Base-by-base conservation (phyloP, 805 yeast species). In the Saturnispora kantuleensis region DNA sequence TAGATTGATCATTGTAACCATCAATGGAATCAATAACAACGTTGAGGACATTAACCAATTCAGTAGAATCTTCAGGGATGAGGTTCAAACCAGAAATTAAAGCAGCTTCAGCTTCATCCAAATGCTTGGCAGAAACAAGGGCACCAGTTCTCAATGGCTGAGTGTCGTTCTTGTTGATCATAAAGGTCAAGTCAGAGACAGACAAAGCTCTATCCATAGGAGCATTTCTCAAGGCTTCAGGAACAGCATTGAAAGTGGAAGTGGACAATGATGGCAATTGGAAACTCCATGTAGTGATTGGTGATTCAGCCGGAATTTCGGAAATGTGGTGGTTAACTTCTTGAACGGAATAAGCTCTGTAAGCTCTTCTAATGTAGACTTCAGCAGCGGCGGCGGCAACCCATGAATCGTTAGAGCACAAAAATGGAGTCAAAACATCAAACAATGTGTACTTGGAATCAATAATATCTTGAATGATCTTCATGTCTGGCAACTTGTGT, bases 351-450 rank as follows among this genome's bases (percentile, higher is more conserved):
- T 94, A 93, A 33, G 97, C 97, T 59, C 97, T 80, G 71, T 89
- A 93, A 38, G 97, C 95, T 64, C 98, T 83, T 64, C 97, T 83
- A 48, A 89, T 81, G 65, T 93, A 93, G 47, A 93, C 95, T 67
- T 93, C 97, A 38, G 95, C 87, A 32, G 98, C 97, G 32, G 98
- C 97, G 52, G 90, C 77, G 3, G 90, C 84, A 49, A 93, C 90
- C 73, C 86, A 85, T 39, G 83, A 84, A 58, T 94, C 97, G 10
- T 74, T 58, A 55, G 86, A 84, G 45, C 75, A 77, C 67, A 93
- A 77, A 68, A 93, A 93, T 67, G 87, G 97, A 38, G 95, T 76
- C 63, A 93, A 75, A 33, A 94, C 97, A 62, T 93, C 99, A 63
- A 90, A 93, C 15, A 93, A 97, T 48, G 90, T 86, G 68, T 86